Percentiles rank a stretch among this genome's conserved stretches.
These are phyloP conservation scores for Coemansia sp. DNA, from an alignment of 192 early-diverging fungal genomes.

Conservation along the genomic window DNA sequence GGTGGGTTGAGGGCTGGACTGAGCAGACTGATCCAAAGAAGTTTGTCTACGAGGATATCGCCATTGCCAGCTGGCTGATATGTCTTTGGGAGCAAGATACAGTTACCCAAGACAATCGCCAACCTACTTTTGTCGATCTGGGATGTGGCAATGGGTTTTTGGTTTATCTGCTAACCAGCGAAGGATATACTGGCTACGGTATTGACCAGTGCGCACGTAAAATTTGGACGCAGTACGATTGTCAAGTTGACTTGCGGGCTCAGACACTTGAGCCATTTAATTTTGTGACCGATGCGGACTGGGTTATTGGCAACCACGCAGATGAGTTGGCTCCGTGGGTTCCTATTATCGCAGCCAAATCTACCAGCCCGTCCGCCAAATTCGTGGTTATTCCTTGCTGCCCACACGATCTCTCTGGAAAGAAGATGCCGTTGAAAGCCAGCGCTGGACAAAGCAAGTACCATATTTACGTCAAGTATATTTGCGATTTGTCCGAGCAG, in stretches of 20 bases:
- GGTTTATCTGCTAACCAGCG: constrained; percentile 65
- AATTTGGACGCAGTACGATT: constrained; percentile 66
- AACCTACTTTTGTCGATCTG: constrained; percentile 71
- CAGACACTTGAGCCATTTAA: constrained; percentile 55
- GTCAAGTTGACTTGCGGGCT: constrained; percentile 47
- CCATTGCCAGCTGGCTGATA: constrained; percentile 78
- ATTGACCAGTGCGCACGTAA: constrained; percentile 73
- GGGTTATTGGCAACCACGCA: constrained; percentile 87
- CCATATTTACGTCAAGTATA: constrained; percentile 64
- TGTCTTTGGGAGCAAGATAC: constrained; percentile 63
- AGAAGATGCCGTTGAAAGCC: constrained; percentile 49
- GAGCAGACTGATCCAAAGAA: constrained; percentile 82
- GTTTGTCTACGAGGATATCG: constrained; percentile 85
- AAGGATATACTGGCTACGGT: constrained; percentile 71
- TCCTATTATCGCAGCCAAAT: constrained; percentile 66
- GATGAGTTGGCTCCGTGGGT: constrained; percentile 87
- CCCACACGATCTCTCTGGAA: constrained; percentile 69
- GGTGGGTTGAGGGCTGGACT: constrained; percentile 71
- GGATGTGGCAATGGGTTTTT: constrained; percentile 86
- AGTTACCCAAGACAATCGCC: constrained; percentile 5
- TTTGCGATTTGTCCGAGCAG: constrained; percentile 50
- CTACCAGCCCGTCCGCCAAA: constrained; percentile 7
- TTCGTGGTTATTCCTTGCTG: constrained; percentile 84
- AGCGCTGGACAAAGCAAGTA: constrained; percentile 61
- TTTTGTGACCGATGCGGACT: constrained; percentile 45